Evolutionary conservation across 768 basidiomycete genomes (phyloP), one percentile per base, ranked within the genome.

Genomic region (Kwoniella sp.): DNA sequence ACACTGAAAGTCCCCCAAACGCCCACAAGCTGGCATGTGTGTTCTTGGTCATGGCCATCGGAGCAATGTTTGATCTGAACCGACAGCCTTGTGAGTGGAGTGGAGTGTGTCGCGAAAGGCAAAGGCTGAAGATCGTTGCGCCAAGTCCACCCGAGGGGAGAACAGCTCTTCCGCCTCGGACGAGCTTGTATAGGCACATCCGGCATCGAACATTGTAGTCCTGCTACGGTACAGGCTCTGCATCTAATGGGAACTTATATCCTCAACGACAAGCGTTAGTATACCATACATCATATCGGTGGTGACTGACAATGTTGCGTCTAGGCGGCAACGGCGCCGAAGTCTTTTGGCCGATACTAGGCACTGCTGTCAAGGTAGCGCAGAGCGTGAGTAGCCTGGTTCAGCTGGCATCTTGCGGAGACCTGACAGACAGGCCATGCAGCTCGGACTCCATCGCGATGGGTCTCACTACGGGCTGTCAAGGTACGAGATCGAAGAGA

Each of bases 391-490:
- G 62, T 56, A 12, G 2, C 29, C 4, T 28, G 12, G 4, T 20
- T n/a, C 11, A 20, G 27, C 5, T 6, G 25, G 5, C 29, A 17
- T 11, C 20, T 12, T 7, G 20, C 56, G 63, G 47, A 67, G 33
- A 8, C n/a, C 3, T 19, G 6, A 3, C 15, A 5, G n/a, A n/a
- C n/a, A n/a, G n/a, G n/a, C n/a, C n/a, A n/a, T 17, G 5, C 37
- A 67, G 65, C 63, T 74, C n/a, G 73, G 73, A 2, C 43, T 74
- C 2, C 73, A 74, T 57, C 64, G 73, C 9, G 70, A 74, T 56
- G 72, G 70, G 11, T 50, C 65, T 9, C 26, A 52, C 1, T 74
- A 70, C 25, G 70, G 66, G 3, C 52, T 74, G 9, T 70, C 70
- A 2, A 42, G 46, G 5, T 59, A 63, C 27, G 73, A 74, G 39